Base-by-base conservation (phyloP, 768 basidiomycete species). In the Suillus clintonianus region DNA sequence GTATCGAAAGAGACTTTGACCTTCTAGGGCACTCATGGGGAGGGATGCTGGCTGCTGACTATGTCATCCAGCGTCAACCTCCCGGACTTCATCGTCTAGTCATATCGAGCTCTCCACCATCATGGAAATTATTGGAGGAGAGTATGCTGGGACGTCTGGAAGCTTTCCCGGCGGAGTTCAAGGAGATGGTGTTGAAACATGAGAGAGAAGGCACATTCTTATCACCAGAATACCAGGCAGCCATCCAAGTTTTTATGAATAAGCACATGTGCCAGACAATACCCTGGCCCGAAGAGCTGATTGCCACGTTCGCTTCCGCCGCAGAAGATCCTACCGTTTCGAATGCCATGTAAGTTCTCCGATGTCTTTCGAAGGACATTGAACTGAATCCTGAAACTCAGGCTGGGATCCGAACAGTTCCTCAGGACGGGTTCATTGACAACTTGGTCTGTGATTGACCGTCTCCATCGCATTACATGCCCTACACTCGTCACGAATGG, bases 1-100 rank as follows among this genome's bases (percentile, higher is more conserved):
- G 73, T 0, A 79, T 86, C 63, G 48, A 70, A 11, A 67, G 71
- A 6, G 65, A 69, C n/a, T 87, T 80, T 68, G 77, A 81, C 65
- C 68, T 87, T 2, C 65, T 81, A 1, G 87, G 87, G 0, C 86
- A 87, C 56, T 86, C 83, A 5, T 86, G 86, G 86, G 87, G 86
- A 14, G 85, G 81, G 1, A 85, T 85, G 74, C 75, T 87, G 10
- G 84, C 75, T 0, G 65, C 74, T 6, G 77, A 82, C 45, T 83
- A 80, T 56, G 81, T 68, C 8, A 71, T 77, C 42, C 67, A 73
- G 17, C 72, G 74, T 14, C 74, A 79, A n/a, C 83, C 83, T 3
- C 27, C 59, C 0, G 81, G 81, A 0, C 63, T 85, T 13, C 76
- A 71, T 51, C 77, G 71, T 10, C 65, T 81, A 1, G 71, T 80